phyloP scores from a whole-genome alignment of 257 asterid species.

The Solanum pennellii region DNA sequence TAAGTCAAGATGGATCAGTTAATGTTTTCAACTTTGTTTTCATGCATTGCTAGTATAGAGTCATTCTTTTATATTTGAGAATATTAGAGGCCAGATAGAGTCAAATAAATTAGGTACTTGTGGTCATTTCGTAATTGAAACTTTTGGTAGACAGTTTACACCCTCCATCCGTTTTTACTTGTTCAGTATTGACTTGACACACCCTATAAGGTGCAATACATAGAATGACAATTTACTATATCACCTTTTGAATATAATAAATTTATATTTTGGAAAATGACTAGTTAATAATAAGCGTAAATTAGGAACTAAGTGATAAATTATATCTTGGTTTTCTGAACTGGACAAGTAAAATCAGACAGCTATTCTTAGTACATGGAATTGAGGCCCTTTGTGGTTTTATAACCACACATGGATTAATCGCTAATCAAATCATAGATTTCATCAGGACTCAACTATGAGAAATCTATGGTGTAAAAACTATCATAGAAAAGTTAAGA shows the following conservation, averaged over 20 bases:
- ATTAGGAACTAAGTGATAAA: not conserved
- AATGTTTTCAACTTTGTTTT: not conserved
- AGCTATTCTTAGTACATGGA: not conserved
- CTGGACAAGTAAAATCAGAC: not conserved
- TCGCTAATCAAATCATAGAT: not conserved
- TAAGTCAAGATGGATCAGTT: not conserved
- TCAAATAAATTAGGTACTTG: not conserved
- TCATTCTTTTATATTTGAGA: not conserved
- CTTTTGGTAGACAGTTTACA: not conserved
- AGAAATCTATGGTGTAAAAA: not conserved
- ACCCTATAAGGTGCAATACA: not conserved
- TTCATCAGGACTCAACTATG: not conserved
- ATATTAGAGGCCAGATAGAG: not conserved
- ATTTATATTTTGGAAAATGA: not conserved
- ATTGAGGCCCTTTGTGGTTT: not conserved
- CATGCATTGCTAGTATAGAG: not conserved
- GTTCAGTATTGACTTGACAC: not conserved
- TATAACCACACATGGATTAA: not conserved
- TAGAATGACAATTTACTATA: not conserved
- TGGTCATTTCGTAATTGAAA: not conserved
- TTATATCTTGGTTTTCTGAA: no score
- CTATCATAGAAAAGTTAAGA: not conserved
- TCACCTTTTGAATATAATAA: not conserved
- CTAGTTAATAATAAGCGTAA: not conserved
- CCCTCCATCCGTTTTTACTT: not conserved